Percentiles rank a stretch among this genome's conserved stretches.
Conservation (phyloP, 257 asterid genomes). For the Ilex asprella region DNA sequence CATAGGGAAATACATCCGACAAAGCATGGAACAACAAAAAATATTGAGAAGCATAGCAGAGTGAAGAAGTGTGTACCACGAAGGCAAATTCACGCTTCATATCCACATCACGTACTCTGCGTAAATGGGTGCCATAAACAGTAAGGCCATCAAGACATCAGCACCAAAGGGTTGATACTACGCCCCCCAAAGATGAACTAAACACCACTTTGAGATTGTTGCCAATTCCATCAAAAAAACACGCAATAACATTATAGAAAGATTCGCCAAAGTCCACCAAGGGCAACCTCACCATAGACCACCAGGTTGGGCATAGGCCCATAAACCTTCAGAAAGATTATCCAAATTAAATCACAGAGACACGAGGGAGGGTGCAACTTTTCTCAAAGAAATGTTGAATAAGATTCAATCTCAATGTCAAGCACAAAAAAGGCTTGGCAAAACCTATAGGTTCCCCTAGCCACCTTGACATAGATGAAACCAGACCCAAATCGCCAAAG, state of each 20-base stretch:
- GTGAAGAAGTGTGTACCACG: slow-evolving; percentile 34
- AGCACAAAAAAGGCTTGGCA: slow-evolving; percentile 5
- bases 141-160: slow-evolving; percentile 60
- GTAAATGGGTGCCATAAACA: slow-evolving; percentile 67
- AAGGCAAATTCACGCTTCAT: slow-evolving; percentile 70
- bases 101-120: slow-evolving; percentile 75
- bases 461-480: slow-evolving; percentile 3
- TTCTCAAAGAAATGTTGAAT: slow-evolving; percentile 26
- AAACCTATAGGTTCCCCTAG: slow-evolving; percentile 11
- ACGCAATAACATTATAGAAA: slow-evolving; percentile 45
- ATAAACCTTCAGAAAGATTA: slow-evolving; percentile 59
- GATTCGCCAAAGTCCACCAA: slow-evolving; percentile 47
- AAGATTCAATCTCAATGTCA: slow-evolving; percentile 16
- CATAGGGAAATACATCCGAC: neutral
- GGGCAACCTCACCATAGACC: slow-evolving; percentile 66
- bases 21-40: neutral
- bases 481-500: slow-evolving; percentile 10
- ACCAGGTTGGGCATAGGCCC: slow-evolving; percentile 53
- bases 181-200: slow-evolving; percentile 61
- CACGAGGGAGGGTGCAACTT: slow-evolving; percentile 32
- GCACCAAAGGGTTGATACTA: slow-evolving; percentile 52
- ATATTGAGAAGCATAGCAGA: neutral
- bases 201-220: slow-evolving; percentile 55
- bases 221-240: slow-evolving; percentile 58
- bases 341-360: slow-evolving; percentile 37